Conservation (phyloP, 1,284 basidiomycete species). For the Irpex lacteus region DNA sequence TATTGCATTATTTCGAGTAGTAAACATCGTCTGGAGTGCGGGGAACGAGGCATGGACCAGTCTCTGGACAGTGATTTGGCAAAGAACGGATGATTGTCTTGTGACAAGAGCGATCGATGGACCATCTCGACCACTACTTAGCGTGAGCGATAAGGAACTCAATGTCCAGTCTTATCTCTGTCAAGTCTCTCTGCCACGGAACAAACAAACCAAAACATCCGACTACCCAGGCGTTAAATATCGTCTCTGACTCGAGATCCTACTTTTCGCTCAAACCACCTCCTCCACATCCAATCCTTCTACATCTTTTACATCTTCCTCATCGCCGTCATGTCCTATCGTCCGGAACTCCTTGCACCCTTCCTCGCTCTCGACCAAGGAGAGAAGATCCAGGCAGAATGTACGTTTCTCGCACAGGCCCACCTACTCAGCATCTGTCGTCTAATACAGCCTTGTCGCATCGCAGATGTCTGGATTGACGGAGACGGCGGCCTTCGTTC, state of each 20-base stretch:
- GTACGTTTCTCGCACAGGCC: constrained; percentile 41
- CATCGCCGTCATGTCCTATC: constrained; percentile 42
- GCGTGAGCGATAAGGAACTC: background rate
- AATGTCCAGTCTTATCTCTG: background rate
- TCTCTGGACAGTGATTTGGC: too few relatives aligned
- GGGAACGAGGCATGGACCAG: too few relatives aligned
- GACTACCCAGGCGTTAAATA: constrained; percentile 12
- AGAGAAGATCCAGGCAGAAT: constrained; percentile 89
- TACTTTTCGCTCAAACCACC: constrained; percentile 18
- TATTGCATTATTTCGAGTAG: too few relatives aligned
- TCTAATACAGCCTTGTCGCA: constrained; percentile 23
- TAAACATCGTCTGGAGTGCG: too few relatives aligned
- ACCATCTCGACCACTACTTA: background rate
- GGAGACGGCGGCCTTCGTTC: constrained; percentile 89
- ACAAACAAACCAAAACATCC: constrained; percentile 8
- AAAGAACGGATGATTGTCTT: background rate
- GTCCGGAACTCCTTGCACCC: constrained; percentile 82
- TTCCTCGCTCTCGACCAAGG: constrained; percentile 87
- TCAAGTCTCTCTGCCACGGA: background rate
- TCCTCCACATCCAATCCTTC: constrained; percentile 14
- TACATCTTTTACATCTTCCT: background rate
- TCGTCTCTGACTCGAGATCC: constrained; percentile 17
- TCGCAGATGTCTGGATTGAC: constrained; percentile 91
- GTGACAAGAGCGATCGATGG: background rate
- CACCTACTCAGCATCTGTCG: constrained; percentile 8